A percentile compares a stretch with the other conserved stretches of the same genome.
phyloP scores from a whole-genome alignment of 2,329 filamentous ascomycete genomes.

The Epichloe typhina region DNA sequence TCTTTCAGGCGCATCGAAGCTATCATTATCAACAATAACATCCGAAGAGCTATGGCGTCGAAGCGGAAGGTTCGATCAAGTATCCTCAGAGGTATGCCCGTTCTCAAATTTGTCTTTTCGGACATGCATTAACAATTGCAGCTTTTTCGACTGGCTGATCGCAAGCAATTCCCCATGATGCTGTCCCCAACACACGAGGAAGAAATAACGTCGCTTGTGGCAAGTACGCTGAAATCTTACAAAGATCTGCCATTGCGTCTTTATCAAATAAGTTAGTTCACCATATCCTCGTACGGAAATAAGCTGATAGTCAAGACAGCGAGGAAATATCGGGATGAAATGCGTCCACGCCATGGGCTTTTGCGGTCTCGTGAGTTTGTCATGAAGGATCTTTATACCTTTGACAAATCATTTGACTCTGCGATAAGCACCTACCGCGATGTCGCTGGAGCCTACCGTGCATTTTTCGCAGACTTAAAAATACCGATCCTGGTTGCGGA shows the following conservation, averaged over 20 bases:
- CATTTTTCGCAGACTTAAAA: slow-evolving; percentile 70
- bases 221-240: slow-evolving; percentile 62
- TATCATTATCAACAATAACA: slow-evolving; percentile 74
- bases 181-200: slow-evolving; percentile 93
- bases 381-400: slow-evolving; percentile 98
- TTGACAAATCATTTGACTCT: slow-evolving; percentile 55
- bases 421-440: slow-evolving; percentile 70
- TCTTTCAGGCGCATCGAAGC: slow-evolving; percentile 55
- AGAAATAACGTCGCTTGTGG: slow-evolving; percentile 78
- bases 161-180: slow-evolving; percentile 61
- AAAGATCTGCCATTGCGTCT: slow-evolving; percentile 74
- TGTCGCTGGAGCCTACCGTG: slow-evolving; percentile 60
- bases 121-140: slow-evolving; percentile 25
- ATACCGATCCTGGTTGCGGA: slow-evolving; percentile 74
- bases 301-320: slow-evolving; percentile 29
- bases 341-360: slow-evolving; percentile 75
- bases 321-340: slow-evolving; percentile 89
- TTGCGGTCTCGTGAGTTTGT: slow-evolving; percentile 81
- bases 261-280: slow-evolving; percentile 67
- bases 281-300: too few species aligned
- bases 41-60: slow-evolving; percentile 72
- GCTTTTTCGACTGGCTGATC: slow-evolving; percentile 70
- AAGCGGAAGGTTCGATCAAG: slow-evolving; percentile 66
- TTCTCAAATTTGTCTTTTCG: not conserved
- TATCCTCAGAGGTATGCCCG: slow-evolving; percentile 52